Base-by-base conservation (phyloP, 78 protist genomes). In the Polysphondylium violaceum region DNA sequence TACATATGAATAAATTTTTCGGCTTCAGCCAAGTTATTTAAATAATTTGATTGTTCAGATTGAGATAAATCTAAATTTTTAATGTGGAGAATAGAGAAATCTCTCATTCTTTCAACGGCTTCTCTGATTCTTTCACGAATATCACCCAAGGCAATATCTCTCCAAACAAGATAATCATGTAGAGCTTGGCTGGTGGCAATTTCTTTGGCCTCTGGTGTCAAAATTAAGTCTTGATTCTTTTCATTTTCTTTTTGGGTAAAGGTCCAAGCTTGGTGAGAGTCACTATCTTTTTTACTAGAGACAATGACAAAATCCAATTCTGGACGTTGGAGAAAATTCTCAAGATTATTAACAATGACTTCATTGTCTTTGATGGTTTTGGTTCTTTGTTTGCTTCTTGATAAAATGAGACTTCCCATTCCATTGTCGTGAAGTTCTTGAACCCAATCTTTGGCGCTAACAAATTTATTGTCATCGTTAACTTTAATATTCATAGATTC, bases 1-100 rank as follows among this genome's bases (percentile, higher is more conserved):
- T 53, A 73, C 91, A 83, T 83, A 33, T 69, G 73, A 27, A 83
- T 71, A 35, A 83, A 83, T 53, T 83, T 69, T 43, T 83, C 91
- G 8, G 91, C 91, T 40, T 69, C 60, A 19, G 77, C 38, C 14
- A 83, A 64, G 16, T 56, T 29, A 33, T 83, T 69, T 31, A 83
- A 36, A 50, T 35, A 83, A 6, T 63, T 25, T 12, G 14, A 31
- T 56, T 67, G 35, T 11, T 60, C 38, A 5, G 69, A 33, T 69
- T 69, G 43, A 33, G 91, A 41, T n/a, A 69, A 44, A 43, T 83
- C 75, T 59, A 83, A 58, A 27, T 69, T 36, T 7, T 83, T 29
- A n/a, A 58, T 36, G 29, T 83, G n/a, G 41, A 63, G 25, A 21
- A 83, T 27, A 17, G 91, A 31, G 58, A 83, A 83, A 56, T 83